Conservation (phyloP, 2,329 filamentous ascomycete genomes). For the Cadophora sp. region DNA sequence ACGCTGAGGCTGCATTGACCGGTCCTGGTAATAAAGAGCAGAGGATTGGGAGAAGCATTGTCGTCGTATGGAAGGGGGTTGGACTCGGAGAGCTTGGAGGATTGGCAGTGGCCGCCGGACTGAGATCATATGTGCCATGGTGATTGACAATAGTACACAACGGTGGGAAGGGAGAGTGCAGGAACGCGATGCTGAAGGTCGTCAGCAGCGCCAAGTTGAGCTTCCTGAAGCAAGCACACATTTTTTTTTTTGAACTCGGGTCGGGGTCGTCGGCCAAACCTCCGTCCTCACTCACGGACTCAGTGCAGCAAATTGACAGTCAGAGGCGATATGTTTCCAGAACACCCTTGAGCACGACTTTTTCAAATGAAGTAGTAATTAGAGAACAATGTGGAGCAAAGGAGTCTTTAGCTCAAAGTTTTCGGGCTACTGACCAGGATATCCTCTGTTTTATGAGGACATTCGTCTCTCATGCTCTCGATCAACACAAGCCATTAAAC, state of each 20-base stretch:
- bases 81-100: constrained; percentile 22
- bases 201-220: neutral
- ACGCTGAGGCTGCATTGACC: constrained; percentile 14
- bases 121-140: constrained; percentile 18
- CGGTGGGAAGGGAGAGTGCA: neutral
- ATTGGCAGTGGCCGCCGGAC: constrained; percentile 39
- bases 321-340: no score
- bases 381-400: neutral
- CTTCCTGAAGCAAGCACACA: neutral
- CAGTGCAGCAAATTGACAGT: no score
- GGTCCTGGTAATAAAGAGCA: constrained; percentile 18
- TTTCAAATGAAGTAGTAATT: neutral
- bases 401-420: neutral
- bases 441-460: neutral
- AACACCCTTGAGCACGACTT: neutral
- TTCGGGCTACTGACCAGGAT: neutral
- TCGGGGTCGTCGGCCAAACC: neutral
- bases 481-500: neutral
- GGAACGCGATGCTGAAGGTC: neutral
- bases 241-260: constrained; percentile 13
- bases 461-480: no score
- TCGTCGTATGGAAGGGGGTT: constrained; percentile 18
- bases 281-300: neutral
- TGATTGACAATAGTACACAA: neutral
- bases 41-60: constrained; percentile 36